A percentile compares a stretch with the other conserved stretches of the same genome.
phyloP scores from a whole-genome alignment of 1,284 basidiomycete genomes.

The Tylopilus orsonianus region DNA sequence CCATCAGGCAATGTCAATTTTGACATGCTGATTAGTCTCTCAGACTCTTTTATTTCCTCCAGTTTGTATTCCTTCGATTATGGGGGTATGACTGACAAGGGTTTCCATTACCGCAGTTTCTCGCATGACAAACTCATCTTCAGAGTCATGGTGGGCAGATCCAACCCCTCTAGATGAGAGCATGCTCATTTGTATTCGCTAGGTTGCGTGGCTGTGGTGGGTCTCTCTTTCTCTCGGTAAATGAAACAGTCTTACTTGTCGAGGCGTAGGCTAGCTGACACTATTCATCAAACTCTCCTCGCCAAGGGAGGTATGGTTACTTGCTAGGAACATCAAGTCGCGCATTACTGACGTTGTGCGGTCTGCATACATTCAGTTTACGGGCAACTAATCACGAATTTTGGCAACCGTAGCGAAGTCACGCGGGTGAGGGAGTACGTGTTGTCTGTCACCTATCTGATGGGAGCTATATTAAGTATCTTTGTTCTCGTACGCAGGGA shows the following conservation, averaged over 20 bases:
- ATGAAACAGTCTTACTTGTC: not conserved
- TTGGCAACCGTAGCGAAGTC: conserved; percentile 16
- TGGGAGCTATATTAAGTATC: not conserved
- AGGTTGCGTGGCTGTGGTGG: conserved; percentile 25
- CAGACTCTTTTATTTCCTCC: conserved; percentile 24
- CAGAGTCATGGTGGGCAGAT: conserved; percentile 16
- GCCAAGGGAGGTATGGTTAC: conserved; percentile 21
- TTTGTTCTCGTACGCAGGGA: conserved; percentile 5
- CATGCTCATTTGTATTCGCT: conserved; percentile 1
- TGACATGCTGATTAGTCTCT: not conserved
- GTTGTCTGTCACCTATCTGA: not conserved
- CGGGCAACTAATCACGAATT: conserved; percentile 17
- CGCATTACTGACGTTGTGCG: conserved; percentile 7
- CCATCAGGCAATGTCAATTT: not conserved
- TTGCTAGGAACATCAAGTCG: not conserved
- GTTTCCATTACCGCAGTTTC: conserved; percentile 8
- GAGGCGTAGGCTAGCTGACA: conserved; percentile 15
- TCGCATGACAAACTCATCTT: conserved; percentile 7
- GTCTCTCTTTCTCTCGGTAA: not conserved
- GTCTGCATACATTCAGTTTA: conserved; percentile 12
- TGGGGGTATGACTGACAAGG: not conserved
- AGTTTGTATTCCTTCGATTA: conserved; percentile 11
- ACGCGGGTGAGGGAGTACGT: conserved; percentile 16
- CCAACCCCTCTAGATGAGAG: not conserved
- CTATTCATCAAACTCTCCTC: conserved; percentile 21